phyloP scores from a whole-genome alignment of 257 asterid genomes.

The Nicotiana obtusifolia region DNA sequence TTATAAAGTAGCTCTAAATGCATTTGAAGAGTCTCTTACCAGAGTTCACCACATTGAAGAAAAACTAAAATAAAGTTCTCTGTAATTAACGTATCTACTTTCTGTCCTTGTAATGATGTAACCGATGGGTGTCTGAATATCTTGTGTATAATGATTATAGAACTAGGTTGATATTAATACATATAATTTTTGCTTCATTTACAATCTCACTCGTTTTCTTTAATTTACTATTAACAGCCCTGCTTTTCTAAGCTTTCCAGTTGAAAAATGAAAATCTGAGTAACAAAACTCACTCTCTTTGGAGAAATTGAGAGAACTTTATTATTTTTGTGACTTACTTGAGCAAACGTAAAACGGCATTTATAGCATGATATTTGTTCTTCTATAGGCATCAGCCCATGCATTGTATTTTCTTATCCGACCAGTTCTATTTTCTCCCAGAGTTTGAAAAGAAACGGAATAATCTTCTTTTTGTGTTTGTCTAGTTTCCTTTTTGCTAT shows the following conservation, averaged over 20 bases:
- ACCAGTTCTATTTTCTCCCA: neutral
- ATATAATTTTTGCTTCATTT: neutral
- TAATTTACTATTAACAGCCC: too few relatives aligned
- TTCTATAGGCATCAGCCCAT: neutral
- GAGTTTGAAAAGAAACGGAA: neutral
- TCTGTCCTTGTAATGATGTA: neutral
- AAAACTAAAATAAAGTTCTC: conserved; percentile 19
- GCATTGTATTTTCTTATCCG: neutral
- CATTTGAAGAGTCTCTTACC: conserved; percentile 56
- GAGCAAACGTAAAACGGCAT: neutral
- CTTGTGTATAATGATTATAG: neutral
- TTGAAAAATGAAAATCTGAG: neutral
- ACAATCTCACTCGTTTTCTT: neutral
- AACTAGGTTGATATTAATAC: neutral
- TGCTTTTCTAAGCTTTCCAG: neutral
- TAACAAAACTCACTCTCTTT: neutral
- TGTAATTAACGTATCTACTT: neutral
- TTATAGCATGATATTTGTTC: neutral
- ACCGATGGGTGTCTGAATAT: neutral
- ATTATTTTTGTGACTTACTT: neutral
- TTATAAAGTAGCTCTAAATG: conserved; percentile 51
- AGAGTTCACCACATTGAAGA: conserved; percentile 47
- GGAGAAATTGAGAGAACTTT: neutral
- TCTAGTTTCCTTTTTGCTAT: neutral
- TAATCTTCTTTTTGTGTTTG: neutral